Base-by-base conservation (phyloP, 495 filamentous ascomycete genomes). In the Penicillium pulvis region DNA sequence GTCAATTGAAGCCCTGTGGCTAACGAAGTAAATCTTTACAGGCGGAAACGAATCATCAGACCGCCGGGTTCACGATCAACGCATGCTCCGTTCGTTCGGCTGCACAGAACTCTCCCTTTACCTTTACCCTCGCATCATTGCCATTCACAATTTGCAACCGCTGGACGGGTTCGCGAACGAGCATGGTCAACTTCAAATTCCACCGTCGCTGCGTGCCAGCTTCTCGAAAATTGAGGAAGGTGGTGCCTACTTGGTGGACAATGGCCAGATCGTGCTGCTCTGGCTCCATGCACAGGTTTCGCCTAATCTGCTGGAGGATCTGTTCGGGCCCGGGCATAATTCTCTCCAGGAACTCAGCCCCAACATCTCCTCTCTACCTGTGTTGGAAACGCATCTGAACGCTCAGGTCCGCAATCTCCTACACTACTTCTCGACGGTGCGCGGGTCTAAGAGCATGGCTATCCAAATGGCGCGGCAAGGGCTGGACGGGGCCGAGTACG, bases 221-320 rank as follows among this genome's bases (percentile, higher is more conserved):
- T 98, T 93, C 75, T 86, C 90, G 28, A 85, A 90, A 39, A 87
- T 97, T 57, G 93, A 98, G 75, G 91, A 95, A 58, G 94, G 94
- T 46, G 95, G 95, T 43, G 95, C 86, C n/a, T 99, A 98, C 71
- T 73, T 99, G 12, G 86, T 98, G n/a, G 94, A 99, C 66, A 97
- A 97, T 70, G 94, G 95, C 5, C 95, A 98, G 72, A 83, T 87
- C 53, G 87, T 90, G 59, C 79, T 97, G 31, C 78, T 99, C 24
- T 99, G 94, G 94, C 77, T 98, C 60, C 94, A 99, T 60, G 68
- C 77, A 3, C 82, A 85, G 53, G 86, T 89, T 51, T 87, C 83
- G 16, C 86, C 85, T 17, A 96, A 97, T 69, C 81, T 99, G 8
- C 79, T 99, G 28, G 82, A 85, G 55, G 94, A 99, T 59, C 84